Evolutionary conservation across 202 grass and related monocot species (phyloP), one percentile per base, ranked within the genome.

Genomic region (Brachypodium distachyon): DNA sequence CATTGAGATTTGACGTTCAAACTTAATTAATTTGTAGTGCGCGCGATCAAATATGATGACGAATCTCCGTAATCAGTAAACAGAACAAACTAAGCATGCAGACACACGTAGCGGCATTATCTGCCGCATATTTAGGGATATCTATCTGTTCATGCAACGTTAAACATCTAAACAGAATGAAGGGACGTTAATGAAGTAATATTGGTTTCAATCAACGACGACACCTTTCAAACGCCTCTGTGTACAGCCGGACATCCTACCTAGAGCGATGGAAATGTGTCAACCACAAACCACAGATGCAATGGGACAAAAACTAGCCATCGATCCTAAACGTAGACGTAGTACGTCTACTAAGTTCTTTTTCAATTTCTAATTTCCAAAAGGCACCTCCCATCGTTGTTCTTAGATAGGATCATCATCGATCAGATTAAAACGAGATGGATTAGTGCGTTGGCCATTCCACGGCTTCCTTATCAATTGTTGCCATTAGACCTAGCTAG

Each of bases 161-260:
- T 83, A 38, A 54, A 48, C 26, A 79, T n/a, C n/a, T n/a, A n/a
- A n/a, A n/a, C 14, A 69, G n/a, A 79, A 36, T 79, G 62, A 21
- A 12, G 44, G 32, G 46, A 27, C 23, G 13, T 74, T 61, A 79
- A 67, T 79, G 41, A 33, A 76, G 11, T 54, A n/a, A n/a, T n/a
- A 39, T 53, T 46, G 11, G 5, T 40, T 76, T 48, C 25, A 27
- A 59, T 75, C 65, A 44, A 66, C 60, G 19, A 33, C 53, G 19
- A n/a, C 19, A 25, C 41, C 63, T 83, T 36, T 60, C 69, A 62
- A 43, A 16, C 38, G 38, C 9, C 53, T 34, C 67, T 64, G n/a
- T n/a, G n/a, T n/a, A n/a, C n/a, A n/a, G n/a, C n/a, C n/a, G 80
- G 86, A 84, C 86, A 72, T 39, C 71, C 71, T 84, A 84, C 86